Conservation (phyloP, 192 early-diverging fungal genomes). For the Chytriomyces sp. region DNA sequence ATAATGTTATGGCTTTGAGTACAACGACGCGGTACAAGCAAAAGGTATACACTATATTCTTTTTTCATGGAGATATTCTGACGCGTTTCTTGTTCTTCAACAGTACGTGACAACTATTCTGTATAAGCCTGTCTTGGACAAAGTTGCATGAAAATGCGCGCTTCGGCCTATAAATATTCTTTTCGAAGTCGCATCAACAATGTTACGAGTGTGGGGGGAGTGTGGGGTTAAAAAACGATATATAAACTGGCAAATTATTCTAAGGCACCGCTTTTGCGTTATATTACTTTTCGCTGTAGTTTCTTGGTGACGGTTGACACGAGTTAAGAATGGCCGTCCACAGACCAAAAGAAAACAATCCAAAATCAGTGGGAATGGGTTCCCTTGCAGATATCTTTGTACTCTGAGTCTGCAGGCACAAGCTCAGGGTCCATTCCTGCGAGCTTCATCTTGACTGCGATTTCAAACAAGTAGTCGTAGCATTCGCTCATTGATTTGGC, state of each 20-base stretch:
- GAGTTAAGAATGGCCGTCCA: too few species aligned
- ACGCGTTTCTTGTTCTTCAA: slow-evolving; percentile 1
- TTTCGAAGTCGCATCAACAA: too few species aligned
- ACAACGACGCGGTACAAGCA: slow-evolving; percentile 90
- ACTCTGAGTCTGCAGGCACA: slow-evolving; percentile 54
- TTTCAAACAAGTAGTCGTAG: slow-evolving; percentile 98
- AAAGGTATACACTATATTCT: slow-evolving; percentile 61
- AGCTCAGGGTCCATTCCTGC: slow-evolving; percentile 79
- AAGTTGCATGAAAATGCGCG: too few species aligned
- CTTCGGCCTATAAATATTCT: too few species aligned
- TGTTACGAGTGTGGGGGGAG: too few species aligned
- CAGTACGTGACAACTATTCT: slow-evolving; percentile 62
- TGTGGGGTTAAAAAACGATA: too few species aligned
- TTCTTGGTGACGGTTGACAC: too few species aligned
- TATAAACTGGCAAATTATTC: too few species aligned
- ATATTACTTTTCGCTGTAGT: too few species aligned
- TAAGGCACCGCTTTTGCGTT: too few species aligned
- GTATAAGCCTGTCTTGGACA: slow-evolving; percentile 57
- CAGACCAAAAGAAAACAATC: too few species aligned
- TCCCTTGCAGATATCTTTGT: slow-evolving; percentile 40
- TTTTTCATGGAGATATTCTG: neutral
- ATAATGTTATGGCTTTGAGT: slow-evolving; percentile 94
- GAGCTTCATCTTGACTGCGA: slow-evolving; percentile 90
- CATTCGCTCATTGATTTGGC: slow-evolving; percentile 98
- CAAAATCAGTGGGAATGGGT: neutral